These are phyloP conservation scores for Globisporangium solare DNA, from an alignment of 352 stramenopile genomes.

Conservation along the genomic window DNA sequence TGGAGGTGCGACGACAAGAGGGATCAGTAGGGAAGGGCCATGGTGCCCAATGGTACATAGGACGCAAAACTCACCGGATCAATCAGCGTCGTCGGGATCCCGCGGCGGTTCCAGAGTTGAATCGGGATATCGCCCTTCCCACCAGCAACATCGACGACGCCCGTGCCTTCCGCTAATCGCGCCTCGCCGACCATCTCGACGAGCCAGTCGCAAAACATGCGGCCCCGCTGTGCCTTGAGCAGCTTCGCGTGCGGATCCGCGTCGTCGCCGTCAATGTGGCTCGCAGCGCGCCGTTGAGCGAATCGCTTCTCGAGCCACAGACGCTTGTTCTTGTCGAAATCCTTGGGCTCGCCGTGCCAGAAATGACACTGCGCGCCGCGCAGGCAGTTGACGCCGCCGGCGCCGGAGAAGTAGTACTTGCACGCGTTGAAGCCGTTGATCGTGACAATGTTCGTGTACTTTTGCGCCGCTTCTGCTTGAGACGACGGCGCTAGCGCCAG, in stretches of 20 bases:
- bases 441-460: constrained; percentile 84
- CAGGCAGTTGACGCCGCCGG: constrained; percentile 49
- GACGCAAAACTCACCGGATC: constrained; percentile 64
- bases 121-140: constrained; percentile 86
- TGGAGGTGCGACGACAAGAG: too few species aligned
- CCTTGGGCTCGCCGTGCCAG: constrained; percentile 57
- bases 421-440: constrained; percentile 76
- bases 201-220: constrained; percentile 82
- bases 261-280: constrained; percentile 52
- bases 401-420: constrained; percentile 85
- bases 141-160: constrained; percentile 85
- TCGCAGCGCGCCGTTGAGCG: constrained; percentile 48
- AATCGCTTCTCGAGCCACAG: constrained; percentile 66
- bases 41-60: neutral
- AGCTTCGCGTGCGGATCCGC: constrained; percentile 62
- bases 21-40: too few species aligned
- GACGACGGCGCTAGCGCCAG: constrained; percentile 43
- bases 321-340: constrained; percentile 62
- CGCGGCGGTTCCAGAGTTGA: constrained; percentile 73
- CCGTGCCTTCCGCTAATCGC: constrained; percentile 37
- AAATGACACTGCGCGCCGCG: constrained; percentile 75
- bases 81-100: constrained; percentile 78
- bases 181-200: constrained; percentile 49
- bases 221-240: constrained; percentile 65
- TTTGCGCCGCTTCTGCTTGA: constrained; percentile 35